These are phyloP conservation scores for Mycotypha africana DNA, from an alignment of 371 early-diverging fungal species.

Conservation along the genomic window DNA sequence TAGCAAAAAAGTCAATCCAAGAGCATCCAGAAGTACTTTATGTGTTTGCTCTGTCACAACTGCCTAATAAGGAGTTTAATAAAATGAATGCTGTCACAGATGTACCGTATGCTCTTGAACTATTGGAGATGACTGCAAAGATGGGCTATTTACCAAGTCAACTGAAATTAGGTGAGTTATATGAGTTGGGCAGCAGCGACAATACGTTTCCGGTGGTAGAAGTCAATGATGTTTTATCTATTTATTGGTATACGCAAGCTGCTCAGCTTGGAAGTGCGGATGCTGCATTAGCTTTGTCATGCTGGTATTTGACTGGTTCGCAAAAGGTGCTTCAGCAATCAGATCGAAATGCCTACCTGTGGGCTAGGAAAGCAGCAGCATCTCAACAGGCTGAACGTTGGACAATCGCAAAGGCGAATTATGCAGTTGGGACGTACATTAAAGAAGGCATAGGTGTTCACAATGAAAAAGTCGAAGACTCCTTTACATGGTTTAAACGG, in stretches of 20 bases:
- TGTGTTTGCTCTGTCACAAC: constrained; percentile 82
- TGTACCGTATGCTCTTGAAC: constrained; percentile 74
- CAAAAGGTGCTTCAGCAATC: constrained; percentile 62
- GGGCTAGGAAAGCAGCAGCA: constrained; percentile 23
- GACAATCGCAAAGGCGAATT: constrained; percentile 76
- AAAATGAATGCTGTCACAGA: constrained; percentile 65
- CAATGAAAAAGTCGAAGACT: constrained; percentile 53
- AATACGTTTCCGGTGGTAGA: no score
- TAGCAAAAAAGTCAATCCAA: constrained; percentile 55
- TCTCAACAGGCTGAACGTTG: constrained; percentile 23
- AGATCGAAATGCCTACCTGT: constrained; percentile 79
- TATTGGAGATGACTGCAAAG: constrained; percentile 81
- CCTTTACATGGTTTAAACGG: constrained; percentile 65
- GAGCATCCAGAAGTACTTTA: constrained; percentile 84
- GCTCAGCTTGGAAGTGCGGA: constrained; percentile 81
- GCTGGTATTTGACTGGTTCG: constrained; percentile 86
- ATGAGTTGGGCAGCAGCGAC: constrained; percentile 89
- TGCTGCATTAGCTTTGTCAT: constrained; percentile 77
- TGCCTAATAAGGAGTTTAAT: constrained; percentile 48
- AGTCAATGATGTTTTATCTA: constrained; percentile 80
- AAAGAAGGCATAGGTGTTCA: constrained; percentile 68
- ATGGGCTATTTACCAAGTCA: constrained; percentile 88
- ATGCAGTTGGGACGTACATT: constrained; percentile 74
- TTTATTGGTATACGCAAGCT: constrained; percentile 92
- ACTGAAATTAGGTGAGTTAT: constrained; percentile 84